Evolutionary conservation across 2,329 filamentous ascomycete species (phyloP).

Genomic region (Ophiocordyceps camponoti-floridani): DNA sequence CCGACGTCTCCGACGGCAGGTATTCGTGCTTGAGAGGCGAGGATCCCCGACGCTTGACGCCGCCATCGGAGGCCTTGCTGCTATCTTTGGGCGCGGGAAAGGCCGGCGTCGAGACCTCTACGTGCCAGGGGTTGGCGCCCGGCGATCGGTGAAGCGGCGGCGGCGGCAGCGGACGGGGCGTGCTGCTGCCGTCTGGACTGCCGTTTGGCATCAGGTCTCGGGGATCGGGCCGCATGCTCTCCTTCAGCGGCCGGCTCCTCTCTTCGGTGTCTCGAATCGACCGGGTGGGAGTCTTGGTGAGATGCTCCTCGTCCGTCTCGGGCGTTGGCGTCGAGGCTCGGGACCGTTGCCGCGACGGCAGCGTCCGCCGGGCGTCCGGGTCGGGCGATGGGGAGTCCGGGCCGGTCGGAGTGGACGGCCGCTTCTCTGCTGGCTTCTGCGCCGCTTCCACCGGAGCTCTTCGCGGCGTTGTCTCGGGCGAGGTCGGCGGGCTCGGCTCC

Average conservation of each 20-base stretch:
- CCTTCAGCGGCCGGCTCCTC: conserved; percentile 13
- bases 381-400: conserved; percentile 3
- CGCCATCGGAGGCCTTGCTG: conserved; percentile 19
- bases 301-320: background rate
- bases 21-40: conserved; percentile 97
- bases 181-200: conserved; percentile 4
- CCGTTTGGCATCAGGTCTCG: conserved; percentile 8
- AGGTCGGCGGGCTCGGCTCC: conserved; percentile 12
- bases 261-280: conserved; percentile 11
- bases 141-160: conserved; percentile 33
- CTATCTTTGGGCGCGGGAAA: conserved; percentile 16
- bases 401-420: conserved; percentile 5
- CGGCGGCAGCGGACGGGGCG: conserved; percentile 20
- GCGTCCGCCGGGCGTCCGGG: conserved; percentile 8
- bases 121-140: conserved; percentile 18
- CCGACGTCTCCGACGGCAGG: conserved; percentile 57
- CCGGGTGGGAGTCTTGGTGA: conserved; percentile 5
- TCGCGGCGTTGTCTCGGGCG: conserved; percentile 4
- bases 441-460: conserved; percentile 15
- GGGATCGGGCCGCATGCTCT: conserved; percentile 20
- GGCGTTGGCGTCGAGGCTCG: conserved; percentile 3
- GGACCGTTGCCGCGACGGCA: conserved; percentile 10
- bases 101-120: conserved; percentile 5
- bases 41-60: conserved; percentile 54
- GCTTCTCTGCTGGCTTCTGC: conserved; percentile 8